phyloP scores from a whole-genome alignment of 768 basidiomycete genomes.

The Phaeotremella fagi region DNA sequence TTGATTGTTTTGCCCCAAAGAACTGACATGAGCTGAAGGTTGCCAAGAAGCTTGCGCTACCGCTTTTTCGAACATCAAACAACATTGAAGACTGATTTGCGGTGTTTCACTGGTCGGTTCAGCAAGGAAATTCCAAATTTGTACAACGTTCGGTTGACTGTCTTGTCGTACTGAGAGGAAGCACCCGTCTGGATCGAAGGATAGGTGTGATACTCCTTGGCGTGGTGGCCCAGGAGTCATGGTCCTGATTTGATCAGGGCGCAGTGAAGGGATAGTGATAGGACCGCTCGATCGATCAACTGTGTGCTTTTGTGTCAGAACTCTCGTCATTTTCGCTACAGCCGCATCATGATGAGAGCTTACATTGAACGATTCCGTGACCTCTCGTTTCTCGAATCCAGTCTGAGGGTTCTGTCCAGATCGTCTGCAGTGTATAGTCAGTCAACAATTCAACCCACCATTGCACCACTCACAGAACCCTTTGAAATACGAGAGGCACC shows the following conservation, averaged over 20 bases:
- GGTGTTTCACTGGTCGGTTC: conserved; percentile 51
- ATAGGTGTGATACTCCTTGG: conserved; percentile 63
- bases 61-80: neutral
- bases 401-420: conserved; percentile 79
- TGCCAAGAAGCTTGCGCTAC: neutral
- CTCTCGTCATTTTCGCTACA: conserved; percentile 19
- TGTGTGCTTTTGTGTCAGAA: neutral
- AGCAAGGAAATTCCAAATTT: conserved; percentile 69
- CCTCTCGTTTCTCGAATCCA: conserved; percentile 82
- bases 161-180: conserved; percentile 60
- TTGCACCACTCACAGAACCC: conserved; percentile 18
- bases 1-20: neutral
- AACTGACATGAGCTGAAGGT: neutral
- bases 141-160: conserved; percentile 55
- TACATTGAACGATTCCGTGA: conserved; percentile 82
- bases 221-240: conserved; percentile 23
- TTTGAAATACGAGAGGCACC: conserved; percentile 10
- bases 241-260: conserved; percentile 64
- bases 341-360: conserved; percentile 22
- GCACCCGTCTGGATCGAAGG: conserved; percentile 75
- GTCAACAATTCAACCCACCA: neutral
- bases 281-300: conserved; percentile 20
- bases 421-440: conserved; percentile 52
- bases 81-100: conserved; percentile 3
- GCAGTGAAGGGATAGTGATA: conserved; percentile 13